Base-by-base conservation (phyloP, 768 basidiomycete species). In the Psilocybe subaeruginosa region DNA sequence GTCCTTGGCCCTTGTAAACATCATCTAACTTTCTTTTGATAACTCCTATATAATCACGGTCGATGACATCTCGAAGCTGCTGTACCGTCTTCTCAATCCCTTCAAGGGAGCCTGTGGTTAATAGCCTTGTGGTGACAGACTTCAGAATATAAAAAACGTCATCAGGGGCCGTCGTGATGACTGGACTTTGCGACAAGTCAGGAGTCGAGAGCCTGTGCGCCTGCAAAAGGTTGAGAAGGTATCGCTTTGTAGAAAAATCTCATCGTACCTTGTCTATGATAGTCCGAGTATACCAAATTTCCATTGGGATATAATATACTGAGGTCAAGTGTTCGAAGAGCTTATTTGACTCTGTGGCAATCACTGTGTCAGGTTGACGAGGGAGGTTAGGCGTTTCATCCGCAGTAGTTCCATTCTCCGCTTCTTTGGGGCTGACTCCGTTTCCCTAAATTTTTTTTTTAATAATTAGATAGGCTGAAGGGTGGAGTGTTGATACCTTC, bases 111-210 rank as follows among this genome's bases (percentile, higher is more conserved):
- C 93, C 94, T 0, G 91, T 90, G 0, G 92, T 90, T 16, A 97
- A 71, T 33, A 95, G 75, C 9, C 97, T 85, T 17, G 85, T 80
- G 4, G 95, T 80, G 2, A 96, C 89, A 6, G 87, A 81, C 73
- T 97, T 98, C 61, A 99, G 79, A 59, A 99, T 90, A 75, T 97
- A 99, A 77, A 99, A 99, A 1, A 90, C 91, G 66, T 99, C 97
- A 72, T 99, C 97, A 0, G 93, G 93, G 0, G 86, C 87, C 0
- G 92, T 94, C 0, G 90, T 92, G 1, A 80, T 85, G 9, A 82
- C 78, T 54, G 84, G 93, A 43, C 68, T 76, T 59, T 89, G 83
- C 1, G 88, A 82, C 6, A 81, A 70, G 69, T 98, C 95, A 2
- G 86, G 81, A 12, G 79, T 86, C 27, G 97, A 93, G 46, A 97